Percentiles rank a stretch among this genome's conserved stretches.
Conservation (phyloP, 2,329 filamentous ascomycete species). For the Xylariaceae sp. region DNA sequence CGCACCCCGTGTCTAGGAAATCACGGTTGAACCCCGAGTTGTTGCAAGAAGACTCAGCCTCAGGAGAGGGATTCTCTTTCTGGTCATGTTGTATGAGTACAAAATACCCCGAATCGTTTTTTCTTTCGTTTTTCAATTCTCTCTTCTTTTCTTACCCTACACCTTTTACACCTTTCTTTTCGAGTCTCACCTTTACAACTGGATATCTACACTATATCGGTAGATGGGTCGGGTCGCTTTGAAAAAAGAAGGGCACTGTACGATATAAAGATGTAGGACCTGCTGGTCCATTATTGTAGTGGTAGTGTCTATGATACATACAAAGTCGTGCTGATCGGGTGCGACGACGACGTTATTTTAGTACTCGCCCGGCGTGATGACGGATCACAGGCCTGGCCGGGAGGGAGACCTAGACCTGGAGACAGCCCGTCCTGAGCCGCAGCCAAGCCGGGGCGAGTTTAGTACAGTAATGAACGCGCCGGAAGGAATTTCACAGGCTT, state of each 20-base stretch:
- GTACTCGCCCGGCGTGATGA: not conserved
- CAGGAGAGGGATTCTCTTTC: constrained; percentile 3
- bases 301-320: not conserved
- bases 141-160: not conserved
- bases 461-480: not conserved
- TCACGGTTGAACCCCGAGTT: not conserved
- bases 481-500: not conserved
- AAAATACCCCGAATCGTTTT: constrained; percentile 5
- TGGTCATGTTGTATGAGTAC: constrained; percentile 2
- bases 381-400: not conserved
- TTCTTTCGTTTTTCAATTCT: not conserved
- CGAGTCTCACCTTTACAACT: not conserved
- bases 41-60: not conserved
- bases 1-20: not conserved
- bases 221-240: not conserved
- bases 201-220: not conserved
- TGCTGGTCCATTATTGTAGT: not conserved
- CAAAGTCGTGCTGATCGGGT: not conserved
- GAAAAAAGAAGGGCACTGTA: not conserved
- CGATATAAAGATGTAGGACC: not conserved
- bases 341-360: not conserved
- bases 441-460: not conserved
- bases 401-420: too few species aligned
- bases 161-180: not conserved
- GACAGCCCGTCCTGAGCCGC: too few species aligned